Conservation (phyloP, 2,329 filamentous ascomycete species). For the Diaporthe ilicicola region DNA sequence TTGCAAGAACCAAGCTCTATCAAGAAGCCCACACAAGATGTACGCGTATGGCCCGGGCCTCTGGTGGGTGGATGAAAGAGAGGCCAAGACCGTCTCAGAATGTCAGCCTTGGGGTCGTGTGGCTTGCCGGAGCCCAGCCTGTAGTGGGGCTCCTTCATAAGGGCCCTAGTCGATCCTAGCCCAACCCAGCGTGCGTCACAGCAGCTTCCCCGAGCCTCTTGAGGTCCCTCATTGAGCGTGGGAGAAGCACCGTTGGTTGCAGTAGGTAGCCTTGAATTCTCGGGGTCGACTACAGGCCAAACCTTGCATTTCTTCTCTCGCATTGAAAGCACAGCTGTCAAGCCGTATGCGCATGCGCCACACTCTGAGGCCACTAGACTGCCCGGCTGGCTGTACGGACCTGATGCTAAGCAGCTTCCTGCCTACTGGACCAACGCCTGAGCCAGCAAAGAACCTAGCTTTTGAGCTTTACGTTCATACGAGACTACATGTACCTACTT, state of each 20-base stretch:
- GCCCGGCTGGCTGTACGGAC: not conserved
- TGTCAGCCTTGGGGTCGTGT: slow-evolving; percentile 33
- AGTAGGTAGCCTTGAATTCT: not conserved
- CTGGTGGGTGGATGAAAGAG: slow-evolving; percentile 20
- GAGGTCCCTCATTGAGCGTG: not conserved
- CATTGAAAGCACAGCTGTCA: slow-evolving; percentile 22
- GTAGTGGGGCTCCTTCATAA: slow-evolving; percentile 14
- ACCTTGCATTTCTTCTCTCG: not conserved
- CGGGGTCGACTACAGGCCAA: not conserved
- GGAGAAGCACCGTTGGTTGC: not conserved
- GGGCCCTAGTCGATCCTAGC: slow-evolving; percentile 20
- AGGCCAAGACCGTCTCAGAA: slow-evolving; percentile 23
- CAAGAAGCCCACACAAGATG: not conserved
- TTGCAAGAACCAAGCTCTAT: not conserved
- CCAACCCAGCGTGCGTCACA: slow-evolving; percentile 9
- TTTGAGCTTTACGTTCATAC: not conserved
- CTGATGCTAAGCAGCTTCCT: too few relatives aligned
- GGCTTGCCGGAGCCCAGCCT: slow-evolving; percentile 25
- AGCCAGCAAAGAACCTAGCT: not conserved
- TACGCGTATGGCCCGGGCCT: not conserved
- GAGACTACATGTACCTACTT: too few relatives aligned
- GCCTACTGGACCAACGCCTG: too few relatives aligned
- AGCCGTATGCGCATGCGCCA: not conserved
- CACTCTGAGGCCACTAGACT: not conserved
- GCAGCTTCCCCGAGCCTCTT: slow-evolving; percentile 16